Evolutionary conservation across 2,329 filamentous ascomycete species (phyloP).

Genomic region (Fusarium pseudoanthophilum): DNA sequence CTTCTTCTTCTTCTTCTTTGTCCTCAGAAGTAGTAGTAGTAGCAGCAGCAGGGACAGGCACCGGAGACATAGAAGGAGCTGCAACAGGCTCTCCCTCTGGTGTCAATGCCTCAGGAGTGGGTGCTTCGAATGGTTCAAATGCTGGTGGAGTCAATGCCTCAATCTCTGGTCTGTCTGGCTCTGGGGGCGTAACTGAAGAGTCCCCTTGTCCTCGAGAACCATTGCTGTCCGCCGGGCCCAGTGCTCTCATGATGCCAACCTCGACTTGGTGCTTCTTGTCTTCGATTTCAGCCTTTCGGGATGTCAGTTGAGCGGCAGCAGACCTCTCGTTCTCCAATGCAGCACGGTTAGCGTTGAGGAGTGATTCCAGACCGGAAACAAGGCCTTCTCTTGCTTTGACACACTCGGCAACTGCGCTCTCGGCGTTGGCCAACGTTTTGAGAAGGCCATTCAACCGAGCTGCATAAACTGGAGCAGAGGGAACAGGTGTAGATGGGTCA

Average conservation of each 20-base stretch:
- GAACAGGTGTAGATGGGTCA: constrained; percentile 73
- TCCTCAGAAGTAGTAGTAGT: constrained; percentile 18
- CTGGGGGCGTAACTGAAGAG: constrained; percentile 60
- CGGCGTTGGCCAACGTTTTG: constrained; percentile 87
- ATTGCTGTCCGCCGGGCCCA: constrained; percentile 69
- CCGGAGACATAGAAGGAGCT: constrained; percentile 34
- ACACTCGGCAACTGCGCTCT: constrained; percentile 87
- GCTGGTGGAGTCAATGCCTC: constrained; percentile 86
- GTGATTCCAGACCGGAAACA: constrained; percentile 82
- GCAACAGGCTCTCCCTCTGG: constrained; percentile 38
- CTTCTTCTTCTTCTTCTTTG: constrained; percentile 56
- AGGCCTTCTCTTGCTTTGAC: constrained; percentile 86
- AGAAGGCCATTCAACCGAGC: constrained; percentile 90
- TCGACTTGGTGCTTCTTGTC: constrained; percentile 89
- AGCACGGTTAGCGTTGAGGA: constrained; percentile 78
- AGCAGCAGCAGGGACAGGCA: constrained; percentile 4
- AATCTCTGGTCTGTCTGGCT: constrained; percentile 80
- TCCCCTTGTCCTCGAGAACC: constrained; percentile 60
- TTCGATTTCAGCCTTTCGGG: constrained; percentile 79
- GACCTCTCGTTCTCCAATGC: constrained; percentile 77
- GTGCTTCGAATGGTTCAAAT: constrained; percentile 39
- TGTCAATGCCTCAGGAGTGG: constrained; percentile 30
- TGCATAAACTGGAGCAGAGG: constrained; percentile 89
- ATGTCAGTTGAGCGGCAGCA: constrained; percentile 70
- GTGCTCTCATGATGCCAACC: constrained; percentile 86